A percentile compares a stretch with the other conserved stretches of the same genome.
These are phyloP conservation scores for Metschnikowia koreensis DNA, from an alignment of 805 yeast species.

Conservation along the genomic window DNA sequence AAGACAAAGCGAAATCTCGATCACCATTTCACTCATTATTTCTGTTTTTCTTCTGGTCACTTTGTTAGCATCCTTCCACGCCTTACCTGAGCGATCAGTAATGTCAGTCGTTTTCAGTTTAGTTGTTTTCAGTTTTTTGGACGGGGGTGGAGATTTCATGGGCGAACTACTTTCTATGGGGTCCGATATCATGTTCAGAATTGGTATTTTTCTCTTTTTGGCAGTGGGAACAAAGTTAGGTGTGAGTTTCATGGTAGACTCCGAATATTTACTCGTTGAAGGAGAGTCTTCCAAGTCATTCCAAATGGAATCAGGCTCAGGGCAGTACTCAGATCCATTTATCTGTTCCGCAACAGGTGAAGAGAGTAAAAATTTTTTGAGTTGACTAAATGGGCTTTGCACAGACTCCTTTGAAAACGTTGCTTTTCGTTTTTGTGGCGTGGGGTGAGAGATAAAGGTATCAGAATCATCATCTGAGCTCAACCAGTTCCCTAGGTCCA, in stretches of 20 bases:
- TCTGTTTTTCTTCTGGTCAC: constrained; percentile 47
- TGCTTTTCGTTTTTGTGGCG: not conserved
- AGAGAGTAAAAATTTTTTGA: constrained; percentile 5
- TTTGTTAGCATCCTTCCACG: constrained; percentile 35
- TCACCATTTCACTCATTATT: constrained; percentile 48
- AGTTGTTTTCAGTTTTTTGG: not conserved
- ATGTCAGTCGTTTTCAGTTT: not conserved
- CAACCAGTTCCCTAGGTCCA: constrained; percentile 19
- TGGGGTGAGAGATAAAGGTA: not conserved
- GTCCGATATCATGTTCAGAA: constrained; percentile 1
- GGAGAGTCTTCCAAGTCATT: not conserved
- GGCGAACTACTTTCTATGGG: constrained; percentile 12
- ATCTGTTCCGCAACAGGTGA: constrained; percentile 11
- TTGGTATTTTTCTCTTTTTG: not conserved
- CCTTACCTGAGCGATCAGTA: constrained; percentile 21
- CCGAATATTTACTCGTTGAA: not conserved
- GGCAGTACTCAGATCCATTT: not conserved
- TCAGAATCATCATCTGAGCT: constrained; percentile 21
- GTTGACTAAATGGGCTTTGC: not conserved
- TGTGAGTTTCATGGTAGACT: not conserved
- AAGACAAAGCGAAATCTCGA: constrained; percentile 36
- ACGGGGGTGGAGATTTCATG: constrained; percentile 9
- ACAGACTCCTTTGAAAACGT: not conserved
- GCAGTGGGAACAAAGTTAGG: not conserved
- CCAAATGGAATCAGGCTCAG: not conserved